Evolutionary conservation across 2,329 filamentous ascomycete genomes (phyloP).

Genomic region (Xylariaceae sp.): DNA sequence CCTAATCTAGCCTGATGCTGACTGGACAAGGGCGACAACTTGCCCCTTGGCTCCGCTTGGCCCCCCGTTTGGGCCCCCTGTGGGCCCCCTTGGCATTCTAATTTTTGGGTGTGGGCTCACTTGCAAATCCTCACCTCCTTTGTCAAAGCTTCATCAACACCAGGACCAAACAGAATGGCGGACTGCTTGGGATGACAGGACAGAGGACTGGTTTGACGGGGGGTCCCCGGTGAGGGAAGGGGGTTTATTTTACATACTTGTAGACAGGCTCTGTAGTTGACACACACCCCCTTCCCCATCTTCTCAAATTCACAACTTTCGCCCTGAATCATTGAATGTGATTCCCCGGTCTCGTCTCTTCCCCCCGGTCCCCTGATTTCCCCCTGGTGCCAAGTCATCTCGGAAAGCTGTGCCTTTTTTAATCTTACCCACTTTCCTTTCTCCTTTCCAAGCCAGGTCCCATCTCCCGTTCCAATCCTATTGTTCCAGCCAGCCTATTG

Average conservation of each 20-base stretch:
- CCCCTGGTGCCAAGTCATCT: conserved; percentile 9
- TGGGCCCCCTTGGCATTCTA: conserved; percentile 2
- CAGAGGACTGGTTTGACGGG: too few relatives aligned
- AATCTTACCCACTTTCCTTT: conserved; percentile 19
- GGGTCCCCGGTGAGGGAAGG: conserved; percentile 4
- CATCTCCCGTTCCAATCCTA: conserved; percentile 1
- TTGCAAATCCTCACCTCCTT: conserved; percentile 6
- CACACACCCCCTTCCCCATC: conserved; percentile 14
- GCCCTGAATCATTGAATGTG: too few relatives aligned
- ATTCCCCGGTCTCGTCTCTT: not conserved
- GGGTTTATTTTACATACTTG: conserved; percentile 9
- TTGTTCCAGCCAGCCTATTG: conserved; percentile 13
- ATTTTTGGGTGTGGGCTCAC: conserved; percentile 10
- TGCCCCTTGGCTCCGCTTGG: not conserved
- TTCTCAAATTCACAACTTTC: too few relatives aligned
- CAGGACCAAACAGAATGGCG: conserved; percentile 11
- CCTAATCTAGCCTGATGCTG: conserved; percentile 1
- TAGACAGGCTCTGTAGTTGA: conserved; percentile 14
- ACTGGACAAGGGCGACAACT: conserved; percentile 3
- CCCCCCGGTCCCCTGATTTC: not conserved
- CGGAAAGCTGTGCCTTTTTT: conserved; percentile 13
- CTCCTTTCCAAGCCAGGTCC: conserved; percentile 7
- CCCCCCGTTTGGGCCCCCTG: too few relatives aligned
- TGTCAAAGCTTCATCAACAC: not conserved
- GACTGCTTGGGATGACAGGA: not conserved